phyloP scores from a whole-genome alignment of 106 monocot species.

The Phalaenopsis equestris region DNA sequence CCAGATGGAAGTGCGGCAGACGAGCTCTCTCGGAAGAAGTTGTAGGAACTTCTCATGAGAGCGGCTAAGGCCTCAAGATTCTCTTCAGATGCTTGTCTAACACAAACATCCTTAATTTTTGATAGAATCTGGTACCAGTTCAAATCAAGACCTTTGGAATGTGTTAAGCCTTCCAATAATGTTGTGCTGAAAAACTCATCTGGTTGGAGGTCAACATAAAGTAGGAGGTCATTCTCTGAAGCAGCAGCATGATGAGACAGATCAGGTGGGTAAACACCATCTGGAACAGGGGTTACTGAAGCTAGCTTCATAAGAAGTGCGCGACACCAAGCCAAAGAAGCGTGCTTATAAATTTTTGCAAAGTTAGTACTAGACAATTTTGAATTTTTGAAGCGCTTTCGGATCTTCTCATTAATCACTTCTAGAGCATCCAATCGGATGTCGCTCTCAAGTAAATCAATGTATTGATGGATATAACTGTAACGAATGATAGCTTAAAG shows the following conservation, averaged over 20 bases:
- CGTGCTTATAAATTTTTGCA: slow-evolving; percentile 75
- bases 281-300: slow-evolving; percentile 54
- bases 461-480: slow-evolving; percentile 82
- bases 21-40: slow-evolving; percentile 80
- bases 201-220: slow-evolving; percentile 74
- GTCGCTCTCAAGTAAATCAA: slow-evolving; percentile 61
- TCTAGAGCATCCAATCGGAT: slow-evolving; percentile 61
- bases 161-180: slow-evolving; percentile 32
- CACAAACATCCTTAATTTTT: slow-evolving; percentile 54
- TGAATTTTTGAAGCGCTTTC: slow-evolving; percentile 89
- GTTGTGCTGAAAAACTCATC: slow-evolving; percentile 62
- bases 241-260: slow-evolving; percentile 11
- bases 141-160: slow-evolving; percentile 63
- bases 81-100: slow-evolving; percentile 57
- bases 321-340: slow-evolving; percentile 87
- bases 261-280: slow-evolving; percentile 13
- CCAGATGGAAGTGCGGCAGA: slow-evolving; percentile 78
- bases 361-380: slow-evolving; percentile 62
- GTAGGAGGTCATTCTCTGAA: slow-evolving; percentile 32
- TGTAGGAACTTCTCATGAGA: slow-evolving; percentile 71
- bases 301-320: slow-evolving; percentile 70
- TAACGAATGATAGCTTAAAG: not conserved
- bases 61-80: slow-evolving; percentile 68
- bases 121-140: slow-evolving; percentile 59
- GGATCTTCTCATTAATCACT: slow-evolving; percentile 85